phyloP scores from a whole-genome alignment of 495 filamentous ascomycete genomes.

The Paragyromitra xinjiangensis region DNA sequence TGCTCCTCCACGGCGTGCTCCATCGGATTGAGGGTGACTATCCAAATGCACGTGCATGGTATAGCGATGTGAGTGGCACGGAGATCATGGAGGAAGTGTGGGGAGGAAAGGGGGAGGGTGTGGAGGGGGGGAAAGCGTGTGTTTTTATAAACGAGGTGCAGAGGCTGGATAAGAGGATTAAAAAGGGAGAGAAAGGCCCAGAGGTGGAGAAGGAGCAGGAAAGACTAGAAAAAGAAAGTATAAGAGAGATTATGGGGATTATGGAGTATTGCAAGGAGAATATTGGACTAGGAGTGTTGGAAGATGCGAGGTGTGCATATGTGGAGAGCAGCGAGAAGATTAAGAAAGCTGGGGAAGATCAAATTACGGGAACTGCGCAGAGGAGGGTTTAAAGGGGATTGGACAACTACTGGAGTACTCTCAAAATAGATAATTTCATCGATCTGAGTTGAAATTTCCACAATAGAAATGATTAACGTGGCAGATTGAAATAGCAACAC shows the following conservation, averaged over 20 bases:
- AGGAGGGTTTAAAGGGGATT: slow-evolving; percentile 48
- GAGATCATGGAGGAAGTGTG: slow-evolving; percentile 57
- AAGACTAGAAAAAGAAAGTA: slow-evolving; percentile 53
- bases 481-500: not conserved
- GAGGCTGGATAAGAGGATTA: slow-evolving; percentile 11
- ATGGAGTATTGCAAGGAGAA: slow-evolving; percentile 58
- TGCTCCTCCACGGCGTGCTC: slow-evolving; percentile 62
- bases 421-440: not conserved
- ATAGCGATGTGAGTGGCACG: slow-evolving; percentile 58
- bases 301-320: slow-evolving; percentile 59
- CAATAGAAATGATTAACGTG: not conserved
- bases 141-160: slow-evolving; percentile 39
- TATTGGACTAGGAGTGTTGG: slow-evolving; percentile 57
- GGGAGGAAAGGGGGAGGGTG: slow-evolving; percentile 35
- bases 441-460: not conserved
- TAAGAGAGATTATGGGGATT: slow-evolving; percentile 58
- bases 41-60: slow-evolving; percentile 62
- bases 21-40: slow-evolving; percentile 63
- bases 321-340: slow-evolving; percentile 59
- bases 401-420: not conserved
- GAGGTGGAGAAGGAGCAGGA: slow-evolving; percentile 49
- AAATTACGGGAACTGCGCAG: slow-evolving; percentile 56
- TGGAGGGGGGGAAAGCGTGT: slow-evolving; percentile 53
- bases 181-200: slow-evolving; percentile 51
- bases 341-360: slow-evolving; percentile 54